Conservation (phyloP, 768 basidiomycete genomes). For the Baorangia bicolor region DNA sequence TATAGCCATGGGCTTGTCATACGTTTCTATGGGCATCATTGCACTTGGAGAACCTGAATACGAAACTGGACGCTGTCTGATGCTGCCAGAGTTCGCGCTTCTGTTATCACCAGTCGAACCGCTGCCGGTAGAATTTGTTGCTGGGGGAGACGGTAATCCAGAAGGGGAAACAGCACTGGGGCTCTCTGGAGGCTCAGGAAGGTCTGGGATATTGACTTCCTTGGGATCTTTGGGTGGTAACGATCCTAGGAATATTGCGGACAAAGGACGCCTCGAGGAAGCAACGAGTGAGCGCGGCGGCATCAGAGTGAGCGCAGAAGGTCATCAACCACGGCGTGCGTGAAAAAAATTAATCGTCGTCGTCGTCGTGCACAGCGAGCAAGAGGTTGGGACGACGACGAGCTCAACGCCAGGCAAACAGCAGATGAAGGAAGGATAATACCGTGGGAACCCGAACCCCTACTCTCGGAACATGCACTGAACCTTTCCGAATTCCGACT, state of each 20-base stretch:
- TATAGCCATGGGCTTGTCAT: slow-evolving; percentile 34
- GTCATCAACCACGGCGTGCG: slow-evolving; percentile 29
- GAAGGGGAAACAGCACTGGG: slow-evolving; percentile 55
- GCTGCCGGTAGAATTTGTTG: slow-evolving; percentile 82
- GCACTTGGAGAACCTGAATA: slow-evolving; percentile 24
- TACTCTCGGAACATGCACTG: background rate
- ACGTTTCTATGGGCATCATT: slow-evolving; percentile 42
- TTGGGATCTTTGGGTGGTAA: slow-evolving; percentile 41
- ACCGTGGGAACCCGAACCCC: slow-evolving; percentile 26
- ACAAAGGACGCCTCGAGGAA: slow-evolving; percentile 52
- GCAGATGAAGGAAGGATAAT: slow-evolving; percentile 10
- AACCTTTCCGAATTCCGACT: slow-evolving; percentile 21
- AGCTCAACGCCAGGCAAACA: slow-evolving; percentile 15
- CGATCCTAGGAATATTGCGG: slow-evolving; percentile 57
- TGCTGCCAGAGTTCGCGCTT: slow-evolving; percentile 41
- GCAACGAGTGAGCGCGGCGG: slow-evolving; percentile 46
- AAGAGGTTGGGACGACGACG: slow-evolving; percentile 20
- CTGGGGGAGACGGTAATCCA: slow-evolving; percentile 80
- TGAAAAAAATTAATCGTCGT: slow-evolving; percentile 10
- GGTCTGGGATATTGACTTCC: slow-evolving; percentile 51
- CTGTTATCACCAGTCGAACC: slow-evolving; percentile 67
- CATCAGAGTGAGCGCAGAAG: slow-evolving; percentile 38
- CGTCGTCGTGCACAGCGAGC: slow-evolving; percentile 31
- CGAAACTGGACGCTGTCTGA: slow-evolving; percentile 36
- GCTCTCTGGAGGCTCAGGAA: slow-evolving; percentile 67